phyloP scores from a whole-genome alignment of 306 rosid species.

The Prunus dulcis region DNA sequence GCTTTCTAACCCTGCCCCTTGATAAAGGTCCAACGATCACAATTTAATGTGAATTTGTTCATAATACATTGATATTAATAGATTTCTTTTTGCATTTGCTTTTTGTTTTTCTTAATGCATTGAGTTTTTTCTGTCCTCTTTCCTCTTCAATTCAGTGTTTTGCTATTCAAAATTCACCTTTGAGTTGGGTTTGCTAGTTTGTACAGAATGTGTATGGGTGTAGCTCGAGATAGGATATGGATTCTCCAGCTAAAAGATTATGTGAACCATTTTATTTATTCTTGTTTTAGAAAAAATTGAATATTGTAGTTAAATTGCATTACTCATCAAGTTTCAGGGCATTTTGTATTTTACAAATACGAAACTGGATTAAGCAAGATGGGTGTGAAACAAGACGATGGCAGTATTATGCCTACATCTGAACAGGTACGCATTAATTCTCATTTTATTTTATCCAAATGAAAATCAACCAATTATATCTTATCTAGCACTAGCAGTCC shows the following conservation, averaged over 20 bases:
- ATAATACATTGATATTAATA: too few relatives aligned
- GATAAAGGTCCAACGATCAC: too few relatives aligned
- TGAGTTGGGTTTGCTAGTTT: background rate
- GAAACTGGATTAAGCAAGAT: slow-evolving; percentile 7
- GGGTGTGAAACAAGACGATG: slow-evolving; percentile 20
- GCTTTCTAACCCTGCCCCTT: too few relatives aligned
- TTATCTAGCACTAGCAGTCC: background rate
- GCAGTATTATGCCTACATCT: background rate
- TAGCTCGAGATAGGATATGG: background rate
- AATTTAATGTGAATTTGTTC: too few relatives aligned
- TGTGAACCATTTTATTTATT: background rate
- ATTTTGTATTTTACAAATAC: background rate
- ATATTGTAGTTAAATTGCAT: background rate
- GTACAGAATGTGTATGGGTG: background rate
- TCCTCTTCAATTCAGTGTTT: background rate
- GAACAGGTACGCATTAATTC: slow-evolving; percentile 7
- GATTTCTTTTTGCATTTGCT: too few relatives aligned
- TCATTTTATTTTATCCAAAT: background rate
- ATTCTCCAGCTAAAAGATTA: background rate
- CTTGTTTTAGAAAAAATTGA: background rate
- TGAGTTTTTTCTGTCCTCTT: background rate
- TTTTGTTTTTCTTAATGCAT: too few relatives aligned
- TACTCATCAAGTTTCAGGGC: slow-evolving; percentile 1
- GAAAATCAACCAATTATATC: background rate
- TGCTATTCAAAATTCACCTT: background rate